phyloP scores from a whole-genome alignment of 768 basidiomycete species.

The Sporobolomyces phaffii region DNA sequence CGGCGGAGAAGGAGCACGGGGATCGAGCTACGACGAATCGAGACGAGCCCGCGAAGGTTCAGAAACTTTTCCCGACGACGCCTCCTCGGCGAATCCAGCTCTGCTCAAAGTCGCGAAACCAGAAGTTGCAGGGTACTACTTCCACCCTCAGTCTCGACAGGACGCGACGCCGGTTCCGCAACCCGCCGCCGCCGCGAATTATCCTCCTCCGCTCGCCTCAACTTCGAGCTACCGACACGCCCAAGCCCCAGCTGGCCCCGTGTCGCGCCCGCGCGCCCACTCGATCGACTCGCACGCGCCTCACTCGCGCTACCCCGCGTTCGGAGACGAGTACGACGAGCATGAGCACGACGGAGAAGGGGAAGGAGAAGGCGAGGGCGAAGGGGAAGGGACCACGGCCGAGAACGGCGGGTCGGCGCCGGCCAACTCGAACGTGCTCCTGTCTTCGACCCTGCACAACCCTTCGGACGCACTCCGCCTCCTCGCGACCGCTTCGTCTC shows the following conservation, averaged over 20 bases:
- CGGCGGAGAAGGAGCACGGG: neutral
- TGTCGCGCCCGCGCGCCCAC: neutral
- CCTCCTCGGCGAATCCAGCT: neutral
- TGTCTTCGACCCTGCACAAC: conserved; percentile 32
- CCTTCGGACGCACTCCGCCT: conserved; percentile 34
- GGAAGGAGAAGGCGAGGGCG: neutral
- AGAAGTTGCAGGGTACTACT: conserved; percentile 15
- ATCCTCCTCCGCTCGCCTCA: neutral
- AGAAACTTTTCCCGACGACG: neutral
- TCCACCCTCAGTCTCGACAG: neutral
- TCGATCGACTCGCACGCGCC: neutral
- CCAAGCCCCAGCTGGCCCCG: neutral
- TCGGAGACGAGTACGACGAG: neutral
- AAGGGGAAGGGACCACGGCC: neutral
- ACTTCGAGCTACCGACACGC: conserved; percentile 5
- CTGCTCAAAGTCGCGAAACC: conserved; percentile 8
- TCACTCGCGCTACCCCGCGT: neutral
- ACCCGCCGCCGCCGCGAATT: neutral
- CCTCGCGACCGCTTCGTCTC: conserved; percentile 28
- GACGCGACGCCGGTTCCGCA: no score
- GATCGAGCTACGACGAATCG: neutral
- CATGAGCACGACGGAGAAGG: neutral
- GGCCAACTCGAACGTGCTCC: conserved; percentile 26
- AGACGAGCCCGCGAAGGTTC: neutral
- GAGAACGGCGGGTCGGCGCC: neutral